These are phyloP conservation scores for Caloboletus inedulis DNA, from an alignment of 1,284 basidiomycete genomes.

Conservation along the genomic window DNA sequence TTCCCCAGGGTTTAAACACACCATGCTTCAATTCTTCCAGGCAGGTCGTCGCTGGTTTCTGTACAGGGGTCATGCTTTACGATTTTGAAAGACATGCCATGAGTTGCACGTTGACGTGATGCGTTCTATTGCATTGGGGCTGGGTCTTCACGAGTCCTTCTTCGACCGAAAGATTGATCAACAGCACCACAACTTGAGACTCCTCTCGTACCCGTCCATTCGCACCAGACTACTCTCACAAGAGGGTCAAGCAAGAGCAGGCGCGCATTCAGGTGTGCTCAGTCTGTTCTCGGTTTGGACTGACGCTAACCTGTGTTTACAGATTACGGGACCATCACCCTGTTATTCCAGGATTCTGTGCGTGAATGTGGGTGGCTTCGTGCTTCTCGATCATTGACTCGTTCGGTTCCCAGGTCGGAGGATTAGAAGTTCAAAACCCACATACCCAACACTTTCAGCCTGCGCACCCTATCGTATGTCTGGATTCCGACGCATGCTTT, in stretches of 20 bases:
- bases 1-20: slow-evolving; percentile 63
- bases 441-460: slow-evolving; percentile 68
- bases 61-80: background rate
- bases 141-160: slow-evolving; percentile 67
- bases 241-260: slow-evolving; percentile 75
- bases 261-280: slow-evolving; percentile 66
- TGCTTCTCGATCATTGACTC: background rate
- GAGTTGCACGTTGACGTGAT: slow-evolving; percentile 72
- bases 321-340: slow-evolving; percentile 83
- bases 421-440: slow-evolving; percentile 79
- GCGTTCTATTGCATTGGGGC: slow-evolving; percentile 76
- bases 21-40: slow-evolving; percentile 74
- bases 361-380: slow-evolving; percentile 15
- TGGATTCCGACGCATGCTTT: background rate
- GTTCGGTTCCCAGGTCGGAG: slow-evolving; percentile 56
- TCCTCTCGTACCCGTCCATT: slow-evolving; percentile 74
- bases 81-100: slow-evolving; percentile 58
- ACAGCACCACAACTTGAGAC: slow-evolving; percentile 73
- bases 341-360: slow-evolving; percentile 80
- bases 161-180: slow-evolving; percentile 74
- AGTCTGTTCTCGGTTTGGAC: background rate
- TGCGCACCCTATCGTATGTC: slow-evolving; percentile 69
- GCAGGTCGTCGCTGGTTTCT: slow-evolving; percentile 30
- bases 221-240: slow-evolving; percentile 52
- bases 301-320: slow-evolving; percentile 8